Evolutionary conservation across 495 filamentous ascomycete genomes (phyloP), one percentile per base, ranked within the genome.

Genomic region (Xylaria telfairii): DNA sequence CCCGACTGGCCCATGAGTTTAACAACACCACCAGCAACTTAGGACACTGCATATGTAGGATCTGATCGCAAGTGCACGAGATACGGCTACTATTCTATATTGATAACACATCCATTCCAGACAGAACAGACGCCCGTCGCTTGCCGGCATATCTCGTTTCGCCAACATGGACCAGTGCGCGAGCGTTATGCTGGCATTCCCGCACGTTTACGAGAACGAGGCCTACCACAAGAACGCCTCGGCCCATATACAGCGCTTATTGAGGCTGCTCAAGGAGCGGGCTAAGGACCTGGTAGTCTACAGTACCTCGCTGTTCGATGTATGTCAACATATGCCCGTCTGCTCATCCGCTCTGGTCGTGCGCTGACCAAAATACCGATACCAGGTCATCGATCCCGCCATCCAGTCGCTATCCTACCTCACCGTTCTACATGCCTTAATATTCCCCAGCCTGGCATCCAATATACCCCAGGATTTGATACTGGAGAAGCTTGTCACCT

Each of bases 371-470:
- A n/a, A 13, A 30, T 13, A 15, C 34, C 30, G 12, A 30, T 13
- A 15, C 34, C 66, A 84, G 78, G 71, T 80, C 3, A 70, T 85
- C 24, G 59, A 85, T 69, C 82, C 84, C 1, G 73, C 75, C 2
- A 60, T 77, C 28, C 73, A 85, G 68, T 82, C 84, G 34, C 75
- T 85, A 37, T 85, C 83, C 10, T 82, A 84, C 73, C 78, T 85
- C 61, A 59, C 76, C 61, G 39, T 85, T 46, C 73, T 85, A 34
- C 75, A 80, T 56, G 61, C 65, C 9, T 66, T 83, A 41, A 32
- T 79, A 49, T 21, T 72, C 21, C 70, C 69, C 21, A 53, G 66
- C 51, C 57, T 54, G 66, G 72, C 53, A 19, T 68, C 59, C n/a
- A 65, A 41, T 51, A 75, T 72, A 8, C 68, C 72, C 9, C 73